Percentiles rank a stretch among this genome's conserved stretches.
phyloP scores from a whole-genome alignment of 345 rosid species.

The Eucalyptus marginata region DNA sequence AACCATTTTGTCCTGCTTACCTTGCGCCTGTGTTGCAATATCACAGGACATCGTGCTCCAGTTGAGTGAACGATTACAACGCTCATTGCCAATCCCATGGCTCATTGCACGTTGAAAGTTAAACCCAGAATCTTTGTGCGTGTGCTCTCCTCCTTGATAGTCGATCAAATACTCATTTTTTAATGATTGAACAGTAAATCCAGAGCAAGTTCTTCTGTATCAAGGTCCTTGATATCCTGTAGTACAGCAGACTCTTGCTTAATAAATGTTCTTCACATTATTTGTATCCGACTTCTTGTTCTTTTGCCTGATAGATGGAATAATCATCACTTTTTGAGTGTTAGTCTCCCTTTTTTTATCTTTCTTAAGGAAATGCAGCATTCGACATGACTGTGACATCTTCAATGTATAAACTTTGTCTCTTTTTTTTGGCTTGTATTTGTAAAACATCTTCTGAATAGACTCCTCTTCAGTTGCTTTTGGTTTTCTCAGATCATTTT shows the following conservation, averaged over 20 bases:
- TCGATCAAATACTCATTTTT: neutral
- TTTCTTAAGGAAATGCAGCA: neutral
- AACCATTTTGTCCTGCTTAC: neutral
- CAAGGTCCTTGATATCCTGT: neutral
- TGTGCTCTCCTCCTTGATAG: neutral
- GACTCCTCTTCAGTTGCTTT: neutral
- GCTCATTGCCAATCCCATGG: neutral
- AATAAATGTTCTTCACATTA: neutral
- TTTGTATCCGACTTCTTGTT: neutral
- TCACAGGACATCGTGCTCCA: accelerated
- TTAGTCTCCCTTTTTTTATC: accelerated
- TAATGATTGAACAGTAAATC: neutral
- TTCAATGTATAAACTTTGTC: neutral
- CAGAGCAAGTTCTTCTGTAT: neutral
- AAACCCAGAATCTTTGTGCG: neutral
- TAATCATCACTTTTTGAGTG: neutral
- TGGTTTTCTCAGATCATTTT: neutral
- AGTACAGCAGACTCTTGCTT: neutral
- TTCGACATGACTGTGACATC: neutral
- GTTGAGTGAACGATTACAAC: accelerated
- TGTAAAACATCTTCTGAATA: neutral
- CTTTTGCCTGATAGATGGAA: neutral
- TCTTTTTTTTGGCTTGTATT: neutral
- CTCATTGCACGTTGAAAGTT: neutral
- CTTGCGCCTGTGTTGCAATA: accelerated